Evolutionary conservation across 495 filamentous ascomycete species (phyloP).

Genomic region (Endocarpon pusillum): DNA sequence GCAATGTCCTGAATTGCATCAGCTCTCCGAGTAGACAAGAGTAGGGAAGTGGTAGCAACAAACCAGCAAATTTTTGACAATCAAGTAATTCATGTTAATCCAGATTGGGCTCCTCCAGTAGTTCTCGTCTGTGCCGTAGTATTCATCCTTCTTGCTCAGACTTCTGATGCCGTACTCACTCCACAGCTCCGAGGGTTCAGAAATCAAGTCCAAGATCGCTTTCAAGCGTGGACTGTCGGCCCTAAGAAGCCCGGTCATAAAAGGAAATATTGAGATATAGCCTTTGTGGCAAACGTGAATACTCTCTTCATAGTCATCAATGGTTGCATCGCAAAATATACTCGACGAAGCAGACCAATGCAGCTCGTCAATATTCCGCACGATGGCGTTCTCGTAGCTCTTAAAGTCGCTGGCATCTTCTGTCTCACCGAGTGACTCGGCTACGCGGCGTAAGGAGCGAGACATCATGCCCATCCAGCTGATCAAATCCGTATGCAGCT

Average conservation of each 20-base stretch:
- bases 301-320: constrained; percentile 89
- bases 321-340: constrained; percentile 86
- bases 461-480: constrained; percentile 97
- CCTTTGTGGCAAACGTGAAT: constrained; percentile 87
- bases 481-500: constrained; percentile 88
- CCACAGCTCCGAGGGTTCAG: constrained; percentile 72
- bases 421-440: constrained; percentile 45
- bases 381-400: constrained; percentile 61
- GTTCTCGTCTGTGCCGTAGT: constrained; percentile 83
- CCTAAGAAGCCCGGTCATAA: constrained; percentile 62
- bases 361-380: constrained; percentile 77
- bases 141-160: constrained; percentile 64
- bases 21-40: constrained; percentile 8
- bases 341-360: constrained; percentile 72
- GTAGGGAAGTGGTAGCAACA: constrained; percentile 17
- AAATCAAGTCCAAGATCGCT: constrained; percentile 57
- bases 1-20: constrained; percentile 21
- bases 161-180: constrained; percentile 72
- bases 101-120: constrained; percentile 95
- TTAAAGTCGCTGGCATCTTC: constrained; percentile 60
- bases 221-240: constrained; percentile 57
- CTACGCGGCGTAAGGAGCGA: constrained; percentile 60
- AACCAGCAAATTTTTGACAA: constrained; percentile 68
- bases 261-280: constrained; percentile 88
- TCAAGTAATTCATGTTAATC: constrained; percentile 95